Evolutionary conservation across 345 rosid genomes (phyloP), one percentile per base, ranked within the genome.

Genomic region (Laguncularia racemosa): DNA sequence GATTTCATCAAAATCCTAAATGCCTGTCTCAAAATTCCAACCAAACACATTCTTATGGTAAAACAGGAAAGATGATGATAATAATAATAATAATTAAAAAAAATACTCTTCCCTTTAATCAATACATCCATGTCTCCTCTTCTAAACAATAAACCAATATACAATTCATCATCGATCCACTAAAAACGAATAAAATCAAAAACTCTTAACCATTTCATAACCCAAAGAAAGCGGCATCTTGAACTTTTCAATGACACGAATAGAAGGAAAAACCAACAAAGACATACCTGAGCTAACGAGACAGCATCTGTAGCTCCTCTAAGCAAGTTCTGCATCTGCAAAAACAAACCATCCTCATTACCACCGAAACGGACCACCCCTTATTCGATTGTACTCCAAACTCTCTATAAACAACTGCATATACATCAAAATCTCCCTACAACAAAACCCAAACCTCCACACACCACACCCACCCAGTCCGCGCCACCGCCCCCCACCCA

Each of bases 201-300:
- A 68, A 45, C 61, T 23, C 48, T 28, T 33, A 20, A 49, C 6
- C 54, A 51, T 10, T 51, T 16, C 20, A 51, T 26, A 50, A 10
- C 28, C 20, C 15, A 19, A 51, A 12, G 14, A 51, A 50, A 51
- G 44, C 20, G 23, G 14, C 44, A 20, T 10, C 55, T 26, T 13
- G 46, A 44, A 51, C 33, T 46, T 16, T 26, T 47, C 58, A 57
- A 56, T 18, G 40, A 64, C 16, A 51, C 44, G 16, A 3, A 17
- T 45, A 44, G 63, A 60, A 54, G 58, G 60, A 10, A 48, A 28
- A 53, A 44, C 61, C 18, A 18, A 63, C 48, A 48, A 59, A 58
- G 38, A 15, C 67, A 73, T 71, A 93, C 96, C 97, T 93, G 97
- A 67, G 97, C 99, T 44, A 93, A 78, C 49, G 99, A 93, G 76